Evolutionary conservation across 495 filamentous ascomycete species (phyloP), one percentile per base, ranked within the genome.

Genomic region (Terfezia claveryi): DNA sequence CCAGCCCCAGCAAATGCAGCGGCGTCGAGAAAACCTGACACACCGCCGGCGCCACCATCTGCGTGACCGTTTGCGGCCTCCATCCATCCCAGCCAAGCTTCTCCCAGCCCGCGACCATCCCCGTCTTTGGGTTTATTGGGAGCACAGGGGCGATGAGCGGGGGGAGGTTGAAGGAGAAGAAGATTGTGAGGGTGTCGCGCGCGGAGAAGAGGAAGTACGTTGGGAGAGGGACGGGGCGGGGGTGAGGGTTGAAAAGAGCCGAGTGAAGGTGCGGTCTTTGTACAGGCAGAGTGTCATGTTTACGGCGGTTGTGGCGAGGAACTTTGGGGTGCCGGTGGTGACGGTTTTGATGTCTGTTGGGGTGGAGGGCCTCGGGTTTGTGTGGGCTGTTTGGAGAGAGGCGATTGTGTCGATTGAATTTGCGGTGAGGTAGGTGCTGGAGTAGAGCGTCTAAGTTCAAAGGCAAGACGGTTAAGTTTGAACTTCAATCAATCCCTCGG

Each of bases 211-310:
- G 77, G 0, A 72, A 62, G 68, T 87, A 93, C 36, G 82, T 83
- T 11, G 75, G 73, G 53, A 72, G 62, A 1, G 77, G 71, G 12
- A 82, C 76, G 38, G 77, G 71, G 8, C 79, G 70, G 0, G 71
- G 0, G 68, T 60, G 2, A 62, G 69, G 6, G 78, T 73, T 8
- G 86, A 86, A 68, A 94, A 96, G 55, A 94, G 73, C 55, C 76
- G 74, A 0, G 86, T 85, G 65, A 88, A 96, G 53, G 79, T 77
- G 61, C 80, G 80, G 69, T 96, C 89, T 67, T 96, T 96, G 75
- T 91, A 84, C 32, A 95, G 80, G 69, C 88, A 87, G 32, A 96
- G 78, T 6, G 79, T 74, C 71, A 96, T 83, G 69, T 96, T 96
- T 52, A 87, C 81, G n/a, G 78, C 71, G 23, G 72, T 75, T 8